Evolutionary conservation across 495 filamentous ascomycete species (phyloP), one percentile per base, ranked within the genome.

Genomic region (Daldinia vernicosa): DNA sequence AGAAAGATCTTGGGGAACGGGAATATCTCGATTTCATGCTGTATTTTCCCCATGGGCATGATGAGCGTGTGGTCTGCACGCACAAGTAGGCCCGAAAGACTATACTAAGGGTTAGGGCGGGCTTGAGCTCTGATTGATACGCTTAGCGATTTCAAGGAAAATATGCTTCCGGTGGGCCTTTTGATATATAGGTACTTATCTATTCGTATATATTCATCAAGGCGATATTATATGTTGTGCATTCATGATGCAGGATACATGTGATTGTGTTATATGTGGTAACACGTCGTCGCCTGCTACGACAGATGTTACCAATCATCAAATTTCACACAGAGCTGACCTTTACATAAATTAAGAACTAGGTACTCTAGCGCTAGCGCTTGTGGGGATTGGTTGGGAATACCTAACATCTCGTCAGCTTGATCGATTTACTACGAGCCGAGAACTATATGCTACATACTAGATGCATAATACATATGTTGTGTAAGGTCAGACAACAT

Each of bases 21-120:
- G 43, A 35, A 57, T 59, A 66, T 60, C 50, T 65, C 52, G 40
- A 27, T 37, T 24, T 30, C 30, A 17, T n/a, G 35, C 43, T 26
- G 50, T n/a, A 5, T 24, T 62, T 70, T 67, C 69, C 69, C 63
- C 69, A 67, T 67, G 69, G 69, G 58, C 63, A 47, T 17, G 27
- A n/a, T 35, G 33, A 28, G 0, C 11, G 17, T 22, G 11, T 22
- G 15, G 15, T 22, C 57, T 47, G 59, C 53, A n/a, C 50, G 24
- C 26, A 14, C 57, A 33, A 70, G 52, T 61, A 71, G 68, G 63
- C 58, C 68, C 68, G 68, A 71, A 59, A 30, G 14, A 62, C 26
- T n/a, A 71, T 66, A 66, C 61, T 66, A 52, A 53, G 27, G 40
- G 43, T 53, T 58, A 53, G 39, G 57, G 40, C 55, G 52, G 27